These are phyloP conservation scores for Fusarium sp. DNA, from an alignment of 2,329 filamentous ascomycete species.

Conservation along the genomic window DNA sequence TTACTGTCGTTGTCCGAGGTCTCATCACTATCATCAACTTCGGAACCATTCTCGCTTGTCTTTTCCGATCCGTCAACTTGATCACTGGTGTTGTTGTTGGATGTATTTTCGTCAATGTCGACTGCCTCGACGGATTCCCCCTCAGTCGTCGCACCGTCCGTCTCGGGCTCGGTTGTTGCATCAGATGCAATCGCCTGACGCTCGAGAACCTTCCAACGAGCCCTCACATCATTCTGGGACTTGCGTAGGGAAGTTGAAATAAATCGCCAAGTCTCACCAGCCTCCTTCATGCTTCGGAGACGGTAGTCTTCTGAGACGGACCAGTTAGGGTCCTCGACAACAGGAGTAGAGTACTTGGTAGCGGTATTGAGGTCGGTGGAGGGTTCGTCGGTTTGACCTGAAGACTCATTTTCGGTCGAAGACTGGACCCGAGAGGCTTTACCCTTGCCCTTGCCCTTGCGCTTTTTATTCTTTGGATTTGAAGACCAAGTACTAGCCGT, in stretches of 20 bases:
- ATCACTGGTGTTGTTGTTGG: neutral
- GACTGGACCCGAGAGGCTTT: neutral
- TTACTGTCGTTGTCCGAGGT: neutral
- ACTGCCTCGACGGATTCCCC: neutral
- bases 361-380: slow-evolving; percentile 10
- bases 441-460: neutral
- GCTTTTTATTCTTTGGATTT: slow-evolving; percentile 13
- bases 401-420: slow-evolving; percentile 18
- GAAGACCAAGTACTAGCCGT: neutral
- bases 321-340: slow-evolving; percentile 41
- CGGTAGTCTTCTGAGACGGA: slow-evolving; percentile 51
- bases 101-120: neutral
- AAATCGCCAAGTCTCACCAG: slow-evolving; percentile 46
- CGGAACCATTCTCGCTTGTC: neutral
- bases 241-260: slow-evolving; percentile 46
- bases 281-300: slow-evolving; percentile 51
- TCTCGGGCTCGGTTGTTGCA: slow-evolving; percentile 3
- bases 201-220: slow-evolving; percentile 50
- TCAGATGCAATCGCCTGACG: slow-evolving; percentile 14
- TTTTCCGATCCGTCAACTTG: neutral
- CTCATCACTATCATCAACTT: neutral
- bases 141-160: neutral
- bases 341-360: slow-evolving; percentile 4
- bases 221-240: slow-evolving; percentile 46
- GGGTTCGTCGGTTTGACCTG: neutral